Evolutionary conservation across 345 rosid genomes (phyloP).

Genomic region (Sapria himalayana): DNA sequence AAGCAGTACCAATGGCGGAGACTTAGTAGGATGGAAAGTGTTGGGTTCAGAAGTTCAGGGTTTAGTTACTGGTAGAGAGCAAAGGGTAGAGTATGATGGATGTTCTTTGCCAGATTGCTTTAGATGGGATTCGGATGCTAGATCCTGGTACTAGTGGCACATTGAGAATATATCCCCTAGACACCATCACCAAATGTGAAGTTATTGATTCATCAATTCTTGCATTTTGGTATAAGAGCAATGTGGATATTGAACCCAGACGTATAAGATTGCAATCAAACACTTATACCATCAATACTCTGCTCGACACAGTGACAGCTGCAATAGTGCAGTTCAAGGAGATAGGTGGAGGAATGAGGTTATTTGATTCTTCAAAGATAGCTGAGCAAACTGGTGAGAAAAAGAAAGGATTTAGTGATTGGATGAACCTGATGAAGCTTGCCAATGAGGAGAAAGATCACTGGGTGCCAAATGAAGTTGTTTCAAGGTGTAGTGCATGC

Average conservation of each 20-base stretch:
- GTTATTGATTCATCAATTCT: slow-evolving; percentile 70
- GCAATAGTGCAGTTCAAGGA: slow-evolving; percentile 96
- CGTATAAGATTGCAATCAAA: slow-evolving; percentile 90
- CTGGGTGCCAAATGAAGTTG: slow-evolving; percentile 97
- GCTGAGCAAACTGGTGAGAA: slow-evolving; percentile 50
- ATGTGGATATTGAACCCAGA: slow-evolving; percentile 79
- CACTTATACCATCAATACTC: slow-evolving; percentile 70
- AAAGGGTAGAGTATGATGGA: slow-evolving; percentile 74
- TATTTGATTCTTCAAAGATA: slow-evolving; percentile 29
- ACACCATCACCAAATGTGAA: slow-evolving; percentile 83
- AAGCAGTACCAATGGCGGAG: slow-evolving; percentile 85
- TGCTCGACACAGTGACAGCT: slow-evolving; percentile 85
- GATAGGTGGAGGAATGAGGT: slow-evolving; percentile 62
- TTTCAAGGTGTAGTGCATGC: slow-evolving; percentile 64
- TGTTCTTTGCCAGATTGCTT: slow-evolving; percentile 92
- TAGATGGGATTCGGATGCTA: slow-evolving; percentile 96
- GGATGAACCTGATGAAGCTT: slow-evolving; percentile 85
- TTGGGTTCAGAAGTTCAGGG: slow-evolving; percentile 91
- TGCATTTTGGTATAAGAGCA: slow-evolving; percentile 93
- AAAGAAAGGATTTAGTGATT: slow-evolving; percentile 63
- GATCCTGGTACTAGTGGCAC: slow-evolving; percentile 73
- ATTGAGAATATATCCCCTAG: slow-evolving; percentile 85
- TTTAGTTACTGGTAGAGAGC: slow-evolving; percentile 66
- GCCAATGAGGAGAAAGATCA: slow-evolving; percentile 93
- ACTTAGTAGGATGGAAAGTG: slow-evolving; percentile 54